These are phyloP conservation scores for Neurospora cerealis DNA, from an alignment of 495 filamentous ascomycete species.

Conservation along the genomic window DNA sequence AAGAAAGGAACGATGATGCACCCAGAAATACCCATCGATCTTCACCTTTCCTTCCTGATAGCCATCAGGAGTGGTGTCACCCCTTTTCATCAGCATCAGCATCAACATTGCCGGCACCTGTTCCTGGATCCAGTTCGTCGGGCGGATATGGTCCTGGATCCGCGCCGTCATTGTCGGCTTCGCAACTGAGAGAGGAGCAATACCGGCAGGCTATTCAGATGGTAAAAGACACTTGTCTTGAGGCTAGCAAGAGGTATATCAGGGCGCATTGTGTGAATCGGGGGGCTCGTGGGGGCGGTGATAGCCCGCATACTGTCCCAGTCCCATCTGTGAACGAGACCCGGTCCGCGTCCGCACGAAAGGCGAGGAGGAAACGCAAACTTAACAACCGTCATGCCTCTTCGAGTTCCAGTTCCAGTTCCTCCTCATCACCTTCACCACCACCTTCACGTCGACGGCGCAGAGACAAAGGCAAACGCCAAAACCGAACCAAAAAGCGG, in stretches of 20 bases:
- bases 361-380: background rate
- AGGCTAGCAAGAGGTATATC: constrained; percentile 17
- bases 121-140: background rate
- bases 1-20: background rate
- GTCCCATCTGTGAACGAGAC: no score
- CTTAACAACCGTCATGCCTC: background rate
- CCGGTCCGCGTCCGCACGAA: background rate
- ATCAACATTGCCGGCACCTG: no score
- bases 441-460: background rate
- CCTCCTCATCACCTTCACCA: background rate
- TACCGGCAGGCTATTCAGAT: background rate
- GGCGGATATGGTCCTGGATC: background rate
- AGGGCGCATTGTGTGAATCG: constrained; percentile 12
- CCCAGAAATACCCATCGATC: background rate
- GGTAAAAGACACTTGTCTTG: constrained; percentile 16
- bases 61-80: background rate
- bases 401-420: background rate
- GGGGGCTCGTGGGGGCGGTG: background rate
- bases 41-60: background rate
- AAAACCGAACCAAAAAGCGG: background rate
- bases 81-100: background rate
- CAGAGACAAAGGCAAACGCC: background rate
- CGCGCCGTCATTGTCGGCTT: background rate
- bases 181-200: background rate
- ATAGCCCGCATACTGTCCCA: no score